Conservation (phyloP, 176 grass and related monocot genomes). For the Lolium rigidum region DNA sequence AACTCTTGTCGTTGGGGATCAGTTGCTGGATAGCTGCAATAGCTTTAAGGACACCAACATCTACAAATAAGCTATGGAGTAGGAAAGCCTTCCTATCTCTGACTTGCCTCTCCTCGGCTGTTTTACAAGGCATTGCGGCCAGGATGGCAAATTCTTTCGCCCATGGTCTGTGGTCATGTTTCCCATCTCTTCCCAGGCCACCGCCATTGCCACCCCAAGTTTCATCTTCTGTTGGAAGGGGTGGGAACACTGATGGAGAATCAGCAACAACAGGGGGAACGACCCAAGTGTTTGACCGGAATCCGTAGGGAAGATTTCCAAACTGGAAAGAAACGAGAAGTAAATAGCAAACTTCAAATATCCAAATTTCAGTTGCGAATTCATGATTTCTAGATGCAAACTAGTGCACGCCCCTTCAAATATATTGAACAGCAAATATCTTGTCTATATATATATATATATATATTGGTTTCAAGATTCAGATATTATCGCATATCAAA, state of each 20-base stretch:
- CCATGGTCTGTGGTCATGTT: conserved; percentile 75
- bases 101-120: conserved; percentile 92
- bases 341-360: conserved; percentile 21
- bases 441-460: neutral
- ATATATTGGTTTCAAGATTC: neutral
- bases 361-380: conserved; percentile 17
- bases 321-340: conserved; percentile 58
- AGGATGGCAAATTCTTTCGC: conserved; percentile 85
- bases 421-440: neutral
- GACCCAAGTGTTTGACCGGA: conserved; percentile 98
- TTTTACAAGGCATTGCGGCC: conserved; percentile 94
- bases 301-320: conserved; percentile 98
- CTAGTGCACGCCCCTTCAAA: neutral
- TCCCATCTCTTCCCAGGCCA: conserved; percentile 83
- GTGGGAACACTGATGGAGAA: conserved; percentile 73
- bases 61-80: conserved; percentile 95
- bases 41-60: conserved; percentile 91
- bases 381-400: conserved; percentile 22
- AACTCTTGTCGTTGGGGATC: conserved; percentile 46
- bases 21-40: conserved; percentile 71
- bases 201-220: conserved; percentile 89
- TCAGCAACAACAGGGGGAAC: conserved; percentile 79
- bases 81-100: conserved; percentile 92
- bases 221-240: conserved; percentile 93
- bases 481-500: neutral